Evolutionary conservation across 2,329 filamentous ascomycete species (phyloP).

Genomic region (Alternaria longipes): DNA sequence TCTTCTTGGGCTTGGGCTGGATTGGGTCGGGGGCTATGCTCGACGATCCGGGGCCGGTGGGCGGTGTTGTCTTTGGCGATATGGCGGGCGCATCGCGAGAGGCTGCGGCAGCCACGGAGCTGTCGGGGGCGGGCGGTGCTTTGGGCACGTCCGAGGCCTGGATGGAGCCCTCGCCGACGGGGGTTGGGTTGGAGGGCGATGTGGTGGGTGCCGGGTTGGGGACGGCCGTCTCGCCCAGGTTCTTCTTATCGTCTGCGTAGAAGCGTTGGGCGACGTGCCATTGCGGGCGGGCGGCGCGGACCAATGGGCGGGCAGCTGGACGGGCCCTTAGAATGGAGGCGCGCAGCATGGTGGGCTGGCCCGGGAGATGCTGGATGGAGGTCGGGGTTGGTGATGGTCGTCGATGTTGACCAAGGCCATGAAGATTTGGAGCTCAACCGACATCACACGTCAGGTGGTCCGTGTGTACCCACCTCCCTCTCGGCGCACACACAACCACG

Average conservation of each 20-base stretch:
- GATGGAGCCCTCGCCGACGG: conserved; percentile 51
- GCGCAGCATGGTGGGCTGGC: conserved; percentile 65
- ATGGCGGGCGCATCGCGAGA: conserved; percentile 41
- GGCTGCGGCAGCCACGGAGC: conserved; percentile 32
- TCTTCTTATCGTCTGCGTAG: conserved; percentile 60
- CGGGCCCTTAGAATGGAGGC: conserved; percentile 61
- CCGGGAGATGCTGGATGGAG: conserved; percentile 29
- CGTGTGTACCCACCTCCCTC: not conserved
- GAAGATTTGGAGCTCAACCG: conserved; percentile 27
- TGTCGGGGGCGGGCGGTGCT: conserved; percentile 55
- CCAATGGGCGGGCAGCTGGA: conserved; percentile 53
- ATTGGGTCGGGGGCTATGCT: conserved; percentile 54
- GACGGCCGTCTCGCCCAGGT: conserved; percentile 50
- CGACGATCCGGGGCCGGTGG: conserved; percentile 55
- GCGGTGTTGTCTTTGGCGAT: conserved; percentile 48
- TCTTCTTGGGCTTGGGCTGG: conserved; percentile 65
- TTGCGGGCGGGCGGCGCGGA: conserved; percentile 47
- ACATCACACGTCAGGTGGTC: conserved; percentile 17
- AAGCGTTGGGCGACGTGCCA: conserved; percentile 56
- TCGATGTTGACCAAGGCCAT: conserved; percentile 17
- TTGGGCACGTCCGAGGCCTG: conserved; percentile 60
- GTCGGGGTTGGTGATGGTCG: conserved; percentile 24
- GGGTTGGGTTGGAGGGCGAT: conserved; percentile 30
- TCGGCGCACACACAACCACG: conserved; percentile 5
- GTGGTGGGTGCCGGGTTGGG: conserved; percentile 45